A percentile compares a stretch with the other conserved stretches of the same genome.
Conservation (phyloP, 805 yeast genomes). For the Groenewaldozyma tartarivorans region DNA sequence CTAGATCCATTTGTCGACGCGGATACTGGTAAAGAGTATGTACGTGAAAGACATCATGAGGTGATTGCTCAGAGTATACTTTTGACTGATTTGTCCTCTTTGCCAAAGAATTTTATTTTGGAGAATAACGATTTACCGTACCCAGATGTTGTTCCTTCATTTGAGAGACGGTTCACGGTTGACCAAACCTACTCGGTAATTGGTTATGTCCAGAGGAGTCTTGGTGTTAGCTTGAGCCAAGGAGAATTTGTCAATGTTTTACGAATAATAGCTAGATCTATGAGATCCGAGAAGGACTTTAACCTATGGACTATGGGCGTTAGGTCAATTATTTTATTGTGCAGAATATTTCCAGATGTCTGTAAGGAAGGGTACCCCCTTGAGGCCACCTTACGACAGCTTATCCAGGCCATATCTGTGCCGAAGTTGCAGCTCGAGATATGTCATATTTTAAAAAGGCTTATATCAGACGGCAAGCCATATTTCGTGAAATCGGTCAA, state of each 20-base stretch:
- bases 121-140: neutral
- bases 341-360: neutral
- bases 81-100: neutral
- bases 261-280: neutral
- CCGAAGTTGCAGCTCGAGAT: neutral
- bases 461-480: neutral
- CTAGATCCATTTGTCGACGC: neutral
- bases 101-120: neutral
- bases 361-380: neutral
- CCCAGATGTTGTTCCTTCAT: neutral
- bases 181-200: neutral
- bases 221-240: neutral
- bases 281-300: neutral
- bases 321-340: neutral
- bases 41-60: neutral
- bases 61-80: neutral
- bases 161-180: neutral
- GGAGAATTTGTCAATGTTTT: neutral
- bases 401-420: neutral
- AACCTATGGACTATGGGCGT: neutral
- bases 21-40: neutral
- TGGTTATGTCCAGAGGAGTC: no score
- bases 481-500: neutral
- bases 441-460: neutral
- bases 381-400: neutral